A percentile compares a stretch with the other conserved stretches of the same genome.
Conservation (phyloP, 129 eudicot species). For the Cynara cardunculus region DNA sequence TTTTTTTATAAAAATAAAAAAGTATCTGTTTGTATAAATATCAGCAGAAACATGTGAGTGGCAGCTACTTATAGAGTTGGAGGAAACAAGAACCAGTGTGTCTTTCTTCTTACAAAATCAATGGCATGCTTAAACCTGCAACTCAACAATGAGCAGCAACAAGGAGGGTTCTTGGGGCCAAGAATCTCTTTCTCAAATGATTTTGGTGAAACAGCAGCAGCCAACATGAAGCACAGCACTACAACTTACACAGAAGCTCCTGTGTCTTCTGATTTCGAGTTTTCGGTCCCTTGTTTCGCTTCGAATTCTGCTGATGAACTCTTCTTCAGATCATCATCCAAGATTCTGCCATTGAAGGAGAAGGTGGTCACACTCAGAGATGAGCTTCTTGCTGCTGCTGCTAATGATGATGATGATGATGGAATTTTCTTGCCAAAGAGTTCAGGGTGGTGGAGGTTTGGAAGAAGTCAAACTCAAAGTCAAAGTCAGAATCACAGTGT, state of each 20-base stretch:
- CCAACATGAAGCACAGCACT: slow-evolving; percentile 26
- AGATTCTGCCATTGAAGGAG: slow-evolving; percentile 59
- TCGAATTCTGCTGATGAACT: slow-evolving; percentile 76
- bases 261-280: slow-evolving; percentile 80
- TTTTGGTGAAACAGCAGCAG: slow-evolving; percentile 56
- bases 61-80: slow-evolving; percentile 25
- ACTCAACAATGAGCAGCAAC: slow-evolving; percentile 53
- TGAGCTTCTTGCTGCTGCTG: slow-evolving; percentile 61
- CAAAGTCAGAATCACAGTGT: slow-evolving; percentile 35
- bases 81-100: slow-evolving; percentile 25
- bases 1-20: background rate
- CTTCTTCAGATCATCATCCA: slow-evolving; percentile 50
- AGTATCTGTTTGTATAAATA: slow-evolving; percentile 26
- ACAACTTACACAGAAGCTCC: slow-evolving; percentile 70
- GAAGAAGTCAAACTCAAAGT: slow-evolving; percentile 55
- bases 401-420: slow-evolving; percentile 38
- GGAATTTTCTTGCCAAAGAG: slow-evolving; percentile 40
- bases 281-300: slow-evolving; percentile 51
- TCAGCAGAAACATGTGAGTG: slow-evolving; percentile 34
- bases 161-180: slow-evolving; percentile 57
- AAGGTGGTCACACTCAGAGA: slow-evolving; percentile 58
- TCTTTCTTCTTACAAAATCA: background rate
- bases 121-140: slow-evolving; percentile 90
- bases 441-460: slow-evolving; percentile 66
- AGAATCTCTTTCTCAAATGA: slow-evolving; percentile 97